Conservation (phyloP, 2,329 filamentous ascomycete species). For the Hirsutella rhossiliensis region DNA sequence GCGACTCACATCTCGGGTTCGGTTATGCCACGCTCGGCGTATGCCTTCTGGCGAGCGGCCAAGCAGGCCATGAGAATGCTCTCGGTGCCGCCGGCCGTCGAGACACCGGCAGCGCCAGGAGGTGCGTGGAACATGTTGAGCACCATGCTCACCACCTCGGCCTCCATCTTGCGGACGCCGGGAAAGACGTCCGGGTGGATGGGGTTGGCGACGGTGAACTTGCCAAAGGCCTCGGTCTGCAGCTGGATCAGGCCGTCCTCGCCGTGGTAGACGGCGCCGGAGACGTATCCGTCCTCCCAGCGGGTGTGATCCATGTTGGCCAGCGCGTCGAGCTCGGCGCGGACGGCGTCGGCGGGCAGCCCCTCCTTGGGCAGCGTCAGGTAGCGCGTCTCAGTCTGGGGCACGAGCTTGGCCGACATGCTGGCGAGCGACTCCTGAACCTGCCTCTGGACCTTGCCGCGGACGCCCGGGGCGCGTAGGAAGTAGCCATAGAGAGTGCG, state of each 20-base stretch:
- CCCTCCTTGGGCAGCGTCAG: slow-evolving; percentile 71
- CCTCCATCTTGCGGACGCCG: slow-evolving; percentile 97
- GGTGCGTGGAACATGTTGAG: slow-evolving; percentile 83
- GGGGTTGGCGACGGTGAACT: slow-evolving; percentile 91
- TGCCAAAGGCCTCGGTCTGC: slow-evolving; percentile 85
- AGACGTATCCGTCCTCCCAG: slow-evolving; percentile 94
- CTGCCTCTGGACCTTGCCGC: slow-evolving; percentile 73
- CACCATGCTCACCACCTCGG: slow-evolving; percentile 94
- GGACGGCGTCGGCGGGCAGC: slow-evolving; percentile 67
- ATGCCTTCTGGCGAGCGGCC: slow-evolving; percentile 80
- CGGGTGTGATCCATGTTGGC: slow-evolving; percentile 83
- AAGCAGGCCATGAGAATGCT: slow-evolving; percentile 94
- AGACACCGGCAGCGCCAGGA: slow-evolving; percentile 71
- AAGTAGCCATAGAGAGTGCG: slow-evolving; percentile 75
- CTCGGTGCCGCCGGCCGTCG: slow-evolving; percentile 87
- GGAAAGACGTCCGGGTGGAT: slow-evolving; percentile 98
- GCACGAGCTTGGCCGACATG: slow-evolving; percentile 73
- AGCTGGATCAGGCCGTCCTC: slow-evolving; percentile 70
- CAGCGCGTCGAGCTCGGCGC: slow-evolving; percentile 66
- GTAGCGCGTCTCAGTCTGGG: slow-evolving; percentile 59
- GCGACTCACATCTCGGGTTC: slow-evolving; percentile 79
- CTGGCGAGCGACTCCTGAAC: slow-evolving; percentile 70
- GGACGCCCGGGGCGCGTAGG: slow-evolving; percentile 75
- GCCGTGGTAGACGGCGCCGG: slow-evolving; percentile 92
- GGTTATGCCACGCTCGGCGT: slow-evolving; percentile 71